A percentile compares a stretch with the other conserved stretches of the same genome.
These are phyloP conservation scores for Aspergillus pseudoviridinutans DNA, from an alignment of 2,329 filamentous ascomycete species.

Conservation along the genomic window DNA sequence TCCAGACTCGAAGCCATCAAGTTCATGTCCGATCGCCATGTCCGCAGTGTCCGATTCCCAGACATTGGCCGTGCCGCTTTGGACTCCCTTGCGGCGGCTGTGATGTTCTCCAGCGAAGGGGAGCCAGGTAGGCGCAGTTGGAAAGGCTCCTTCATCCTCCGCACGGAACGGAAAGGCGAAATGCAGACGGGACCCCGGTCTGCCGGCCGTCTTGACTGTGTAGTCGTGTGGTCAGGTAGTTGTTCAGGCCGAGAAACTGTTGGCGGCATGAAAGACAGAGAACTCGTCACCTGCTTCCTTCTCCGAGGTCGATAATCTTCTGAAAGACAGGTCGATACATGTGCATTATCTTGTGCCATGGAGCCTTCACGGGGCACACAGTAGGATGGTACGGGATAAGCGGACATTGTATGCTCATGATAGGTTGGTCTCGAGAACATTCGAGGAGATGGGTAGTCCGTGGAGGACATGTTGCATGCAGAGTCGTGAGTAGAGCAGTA, in stretches of 20 bases:
- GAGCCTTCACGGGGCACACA: constrained; percentile 9
- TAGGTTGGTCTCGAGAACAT: constrained; percentile 16
- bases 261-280: constrained; percentile 33
- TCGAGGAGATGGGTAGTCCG: constrained; percentile 24
- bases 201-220: constrained; percentile 20
- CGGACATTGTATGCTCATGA: constrained; percentile 15
- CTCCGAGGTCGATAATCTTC: constrained; percentile 24
- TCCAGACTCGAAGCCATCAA: constrained; percentile 27
- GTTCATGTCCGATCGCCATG: constrained; percentile 37
- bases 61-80: constrained; percentile 15
- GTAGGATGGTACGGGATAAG: constrained; percentile 17
- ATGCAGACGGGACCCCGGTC: constrained; percentile 25
- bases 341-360: constrained; percentile 7
- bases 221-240: constrained; percentile 22
- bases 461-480: constrained; percentile 26
- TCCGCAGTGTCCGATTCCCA: constrained; percentile 25
- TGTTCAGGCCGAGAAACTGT: constrained; percentile 27
- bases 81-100: constrained; percentile 18
- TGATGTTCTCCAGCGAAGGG: constrained; percentile 27
- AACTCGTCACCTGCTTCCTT: constrained; percentile 29
- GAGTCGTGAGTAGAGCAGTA: neutral
- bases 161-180: constrained; percentile 38
- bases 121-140: constrained; percentile 34
- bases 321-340: constrained; percentile 20
- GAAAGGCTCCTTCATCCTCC: constrained; percentile 38